These are phyloP conservation scores for bread wheat (Triticum aestivum) DNA, from an alignment of 176 grass and related monocot genomes.

Conservation along the genomic window DNA sequence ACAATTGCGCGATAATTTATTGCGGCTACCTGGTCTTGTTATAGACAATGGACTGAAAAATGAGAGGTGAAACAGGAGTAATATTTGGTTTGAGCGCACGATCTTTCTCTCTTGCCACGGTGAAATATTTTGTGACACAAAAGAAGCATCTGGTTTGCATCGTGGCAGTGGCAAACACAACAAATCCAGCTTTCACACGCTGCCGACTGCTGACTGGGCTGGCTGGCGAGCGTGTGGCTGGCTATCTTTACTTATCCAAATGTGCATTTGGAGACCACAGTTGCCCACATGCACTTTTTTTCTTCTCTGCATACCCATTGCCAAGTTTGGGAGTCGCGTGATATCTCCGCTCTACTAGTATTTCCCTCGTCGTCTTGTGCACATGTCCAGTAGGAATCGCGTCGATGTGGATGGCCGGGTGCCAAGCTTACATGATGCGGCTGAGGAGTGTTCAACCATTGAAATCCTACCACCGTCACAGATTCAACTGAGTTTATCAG, in stretches of 20 bases:
- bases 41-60: no score
- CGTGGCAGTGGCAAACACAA: background rate
- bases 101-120: background rate
- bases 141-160: background rate
- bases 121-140: background rate
- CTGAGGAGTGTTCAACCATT: background rate
- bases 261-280: background rate
- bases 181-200: background rate
- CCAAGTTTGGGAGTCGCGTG: background rate
- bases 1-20: slow-evolving; percentile 13
- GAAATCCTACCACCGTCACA: background rate
- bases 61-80: background rate
- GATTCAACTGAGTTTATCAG: no score
- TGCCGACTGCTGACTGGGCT: background rate
- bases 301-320: background rate
- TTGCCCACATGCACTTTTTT: background rate
- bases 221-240: slow-evolving; percentile 27
- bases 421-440: slow-evolving; percentile 5
- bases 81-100: background rate
- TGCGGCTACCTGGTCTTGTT: background rate
- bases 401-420: background rate
- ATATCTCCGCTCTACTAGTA: background rate
- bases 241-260: slow-evolving; percentile 35
- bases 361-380: background rate
- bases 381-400: background rate